phyloP scores from a whole-genome alignment of 2,329 filamentous ascomycete genomes.

The Ophiocordyceps camponoti-leonardi region DNA sequence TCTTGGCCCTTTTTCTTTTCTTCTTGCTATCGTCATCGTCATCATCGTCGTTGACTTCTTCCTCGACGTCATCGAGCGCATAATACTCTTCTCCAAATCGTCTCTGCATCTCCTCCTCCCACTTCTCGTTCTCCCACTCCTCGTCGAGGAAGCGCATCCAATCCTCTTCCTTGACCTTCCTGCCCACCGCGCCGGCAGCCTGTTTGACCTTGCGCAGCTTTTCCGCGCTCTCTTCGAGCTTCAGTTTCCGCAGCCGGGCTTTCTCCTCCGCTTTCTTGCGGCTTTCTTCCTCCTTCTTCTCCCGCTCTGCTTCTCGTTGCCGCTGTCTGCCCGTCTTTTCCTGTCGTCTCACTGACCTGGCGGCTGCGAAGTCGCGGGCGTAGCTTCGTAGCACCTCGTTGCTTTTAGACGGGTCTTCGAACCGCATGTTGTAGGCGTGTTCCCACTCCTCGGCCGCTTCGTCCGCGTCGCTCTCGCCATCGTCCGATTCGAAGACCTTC shows the following conservation, averaged over 20 bases:
- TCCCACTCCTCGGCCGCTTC: constrained; percentile 76
- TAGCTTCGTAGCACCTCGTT: constrained; percentile 83
- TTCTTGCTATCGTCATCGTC: constrained; percentile 40
- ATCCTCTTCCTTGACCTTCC: constrained; percentile 52
- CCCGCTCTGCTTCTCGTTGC: constrained; percentile 59
- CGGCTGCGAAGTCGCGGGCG: constrained; percentile 67
- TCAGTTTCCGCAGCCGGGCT: constrained; percentile 67
- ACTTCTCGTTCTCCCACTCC: constrained; percentile 74
- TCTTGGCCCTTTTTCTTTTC: constrained; percentile 26
- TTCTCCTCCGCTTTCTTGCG: constrained; percentile 62
- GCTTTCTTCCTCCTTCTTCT: constrained; percentile 65
- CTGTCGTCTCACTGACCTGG: constrained; percentile 72
- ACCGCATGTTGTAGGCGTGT: constrained; percentile 85
- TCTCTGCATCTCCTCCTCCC: constrained; percentile 80
- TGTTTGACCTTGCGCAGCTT: constrained; percentile 81
- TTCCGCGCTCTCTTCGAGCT: constrained; percentile 76
- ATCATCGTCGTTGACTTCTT: constrained; percentile 10
- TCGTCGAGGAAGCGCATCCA: constrained; percentile 75
- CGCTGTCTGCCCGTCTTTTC: constrained; percentile 62
- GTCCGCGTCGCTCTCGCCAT: constrained; percentile 52
- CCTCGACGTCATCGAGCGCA: constrained; percentile 36
- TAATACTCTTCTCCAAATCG: constrained; percentile 89
- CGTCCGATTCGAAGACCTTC: constrained; percentile 81
- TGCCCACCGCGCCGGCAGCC: constrained; percentile 62
- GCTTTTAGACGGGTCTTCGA: constrained; percentile 76